phyloP scores from a whole-genome alignment of 2,329 filamentous ascomycete genomes.

The Nectriaceae sp. region DNA sequence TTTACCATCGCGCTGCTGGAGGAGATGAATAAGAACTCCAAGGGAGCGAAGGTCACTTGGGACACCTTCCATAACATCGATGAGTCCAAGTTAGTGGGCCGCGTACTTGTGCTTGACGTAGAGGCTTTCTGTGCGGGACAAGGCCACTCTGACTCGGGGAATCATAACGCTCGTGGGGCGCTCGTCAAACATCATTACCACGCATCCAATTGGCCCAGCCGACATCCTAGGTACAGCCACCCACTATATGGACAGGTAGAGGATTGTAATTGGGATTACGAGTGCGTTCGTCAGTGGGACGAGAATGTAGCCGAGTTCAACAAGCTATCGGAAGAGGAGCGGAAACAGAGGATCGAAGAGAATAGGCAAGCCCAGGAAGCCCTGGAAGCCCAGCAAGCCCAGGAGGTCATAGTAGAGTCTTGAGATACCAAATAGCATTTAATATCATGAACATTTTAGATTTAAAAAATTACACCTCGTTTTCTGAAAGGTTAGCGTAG shows the following conservation, averaged over 20 bases:
- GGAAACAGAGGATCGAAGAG: conserved; percentile 48
- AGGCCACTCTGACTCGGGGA: conserved; percentile 72
- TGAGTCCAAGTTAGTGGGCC: conserved; percentile 65
- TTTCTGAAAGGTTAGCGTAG: too few relatives aligned
- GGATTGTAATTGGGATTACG: conserved; percentile 67
- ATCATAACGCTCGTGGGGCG: conserved; percentile 65
- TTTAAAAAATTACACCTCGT: too few relatives aligned
- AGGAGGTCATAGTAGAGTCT: conserved; percentile 24
- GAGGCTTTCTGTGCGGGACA: conserved; percentile 74
- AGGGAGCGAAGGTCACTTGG: conserved; percentile 53
- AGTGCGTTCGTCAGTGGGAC: conserved; percentile 68
- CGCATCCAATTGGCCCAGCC: conserved; percentile 70
- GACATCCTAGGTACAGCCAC: conserved; percentile 67
- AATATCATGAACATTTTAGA: too few relatives aligned
- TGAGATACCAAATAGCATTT: too few relatives aligned
- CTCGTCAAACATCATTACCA: conserved; percentile 76
- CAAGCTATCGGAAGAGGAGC: conserved; percentile 58
- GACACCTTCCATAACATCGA: conserved; percentile 64
- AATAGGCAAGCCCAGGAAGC: background rate
- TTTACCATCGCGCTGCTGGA: conserved; percentile 67
- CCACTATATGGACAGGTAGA: conserved; percentile 72
- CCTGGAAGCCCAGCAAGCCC: background rate
- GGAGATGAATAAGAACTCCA: conserved; percentile 57
- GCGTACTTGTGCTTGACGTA: conserved; percentile 67
- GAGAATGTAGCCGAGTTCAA: conserved; percentile 63